Base-by-base conservation (phyloP, 2,329 filamentous ascomycete species). In the Rhynchosporium graminicola region DNA sequence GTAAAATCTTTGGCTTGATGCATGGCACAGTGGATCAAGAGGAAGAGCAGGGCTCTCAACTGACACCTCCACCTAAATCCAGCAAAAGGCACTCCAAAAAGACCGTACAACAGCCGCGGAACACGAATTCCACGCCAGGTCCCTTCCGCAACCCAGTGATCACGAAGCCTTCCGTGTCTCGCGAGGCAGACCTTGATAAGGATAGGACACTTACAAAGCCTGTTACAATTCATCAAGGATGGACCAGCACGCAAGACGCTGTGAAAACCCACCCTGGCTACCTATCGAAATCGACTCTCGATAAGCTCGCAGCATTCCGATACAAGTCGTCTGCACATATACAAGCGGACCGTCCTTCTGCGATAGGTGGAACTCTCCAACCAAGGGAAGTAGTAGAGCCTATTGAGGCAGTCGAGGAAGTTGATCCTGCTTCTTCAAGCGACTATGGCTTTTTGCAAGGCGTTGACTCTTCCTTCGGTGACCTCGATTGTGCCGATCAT, bases 191-290 rank as follows among this genome's bases (percentile, higher is more conserved):
- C 29, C 1, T 10, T 5, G 36, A 48, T 8, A 12, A 43, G n/a
- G 42, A 62, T 8, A 5, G 29, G 9, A 33, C 43, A 15, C 40
- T 26, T 8, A 15, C 57, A 10, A 55, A 55, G 12, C 29, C 66
- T 36, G 54, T 68, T 29, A 65, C 64, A 5, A 66, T 52, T 20
- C 54, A 67, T 61, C 66, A 63, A 55, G 67, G 67, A 31, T 72
- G 66, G 58, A 69, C 65, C 28, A 70, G 69, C 42, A 72, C 72
- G n/a, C 66, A 73, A 64, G 65, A 71, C 43, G 47, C 57, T 31
- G 63, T 70, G 7, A 72, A 68, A 38, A 28, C n/a, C 31, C 63
- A 57, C 46, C 46, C 50, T 7, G 61, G 62, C 60, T 51, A 45
- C 26, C 40, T 70, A 13, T 60, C 65, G 5, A 62, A 69, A 56